Evolutionary conservation across 2,329 filamentous ascomycete species (phyloP), one percentile per base, ranked within the genome.

Genomic region (Claviceps maximensis): DNA sequence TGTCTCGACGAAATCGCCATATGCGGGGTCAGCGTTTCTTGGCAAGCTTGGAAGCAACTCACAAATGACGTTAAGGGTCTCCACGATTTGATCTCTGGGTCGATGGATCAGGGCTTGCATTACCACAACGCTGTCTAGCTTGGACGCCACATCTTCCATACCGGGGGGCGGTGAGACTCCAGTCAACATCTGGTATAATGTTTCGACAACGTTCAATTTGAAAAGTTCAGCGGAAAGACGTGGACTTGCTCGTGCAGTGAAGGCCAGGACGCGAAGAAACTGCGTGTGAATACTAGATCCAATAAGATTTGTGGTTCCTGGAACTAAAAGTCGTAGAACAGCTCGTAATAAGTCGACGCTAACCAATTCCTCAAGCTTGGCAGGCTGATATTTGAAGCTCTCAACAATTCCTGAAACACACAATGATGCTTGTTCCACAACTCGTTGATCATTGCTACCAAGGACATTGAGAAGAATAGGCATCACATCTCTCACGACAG

Each of bases 51-150:
- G 90, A 38, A 98, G 76, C 31, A 98, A 75, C 70, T 98, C 93
- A 71, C 93, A 96, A 58, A 98, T 89, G 58, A 98, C 89, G 65
- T 97, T 97, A 57, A 98, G 78, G 1, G 94, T 96, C 72, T 98
- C 93, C 60, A 91, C 93, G 19, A 98, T 87, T 69, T 98, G 93
- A 60, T 98, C 94, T 53, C 90, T 84, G 7, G 93, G 93, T 42
- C 91, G 84, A 64, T 97, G 93, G 51, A 98, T 95, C 57, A 98
- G 76, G 40, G 94, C 89, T 71, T 98, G 93, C 94, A 98, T 98
- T 62, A 98, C 93, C 47, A 98, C 81, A 53, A 97, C 91, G 63
- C 89, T 95, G 68, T 97, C 91, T 58, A 97, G 85, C 69, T 94
- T 95, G 40, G 81, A 85, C 31, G 83, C 86, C 54, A 89, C 80